A percentile compares a stretch with the other conserved stretches of the same genome.
phyloP scores from a whole-genome alignment of 169 alveolate species.

The Plasmodium sp. region DNA sequence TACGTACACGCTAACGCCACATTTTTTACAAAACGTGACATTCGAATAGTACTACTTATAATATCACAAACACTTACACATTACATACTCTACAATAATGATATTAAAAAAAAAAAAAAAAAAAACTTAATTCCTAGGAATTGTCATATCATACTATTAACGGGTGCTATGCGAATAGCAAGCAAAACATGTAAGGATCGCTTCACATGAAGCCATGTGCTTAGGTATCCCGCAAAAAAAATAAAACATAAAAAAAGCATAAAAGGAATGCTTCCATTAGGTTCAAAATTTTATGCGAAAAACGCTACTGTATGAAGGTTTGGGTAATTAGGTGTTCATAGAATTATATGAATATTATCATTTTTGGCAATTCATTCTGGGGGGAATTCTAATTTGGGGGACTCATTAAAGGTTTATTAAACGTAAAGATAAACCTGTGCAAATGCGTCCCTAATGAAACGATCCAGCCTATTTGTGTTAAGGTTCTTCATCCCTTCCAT shows the following conservation, averaged over 20 bases:
- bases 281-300: neutral
- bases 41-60: neutral
- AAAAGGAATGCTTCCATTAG: neutral
- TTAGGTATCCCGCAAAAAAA: neutral
- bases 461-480: neutral
- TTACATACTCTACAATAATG: neutral
- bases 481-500: neutral
- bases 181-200: neutral
- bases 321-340: neutral
- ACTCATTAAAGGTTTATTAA: neutral
- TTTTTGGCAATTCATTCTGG: neutral
- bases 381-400: neutral
- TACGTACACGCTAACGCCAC: neutral
- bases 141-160: neutral
- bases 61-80: neutral
- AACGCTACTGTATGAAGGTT: neutral
- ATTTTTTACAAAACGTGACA: neutral
- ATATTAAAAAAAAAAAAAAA: neutral
- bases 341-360: neutral
- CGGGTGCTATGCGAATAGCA: neutral
- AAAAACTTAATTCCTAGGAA: neutral
- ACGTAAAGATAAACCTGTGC: neutral
- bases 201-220: neutral
- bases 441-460: neutral
- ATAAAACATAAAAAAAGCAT: neutral